Evolutionary conservation across 495 filamentous ascomycete genomes (phyloP), one percentile per base, ranked within the genome.

Genomic region (Daldinia bambusicola): DNA sequence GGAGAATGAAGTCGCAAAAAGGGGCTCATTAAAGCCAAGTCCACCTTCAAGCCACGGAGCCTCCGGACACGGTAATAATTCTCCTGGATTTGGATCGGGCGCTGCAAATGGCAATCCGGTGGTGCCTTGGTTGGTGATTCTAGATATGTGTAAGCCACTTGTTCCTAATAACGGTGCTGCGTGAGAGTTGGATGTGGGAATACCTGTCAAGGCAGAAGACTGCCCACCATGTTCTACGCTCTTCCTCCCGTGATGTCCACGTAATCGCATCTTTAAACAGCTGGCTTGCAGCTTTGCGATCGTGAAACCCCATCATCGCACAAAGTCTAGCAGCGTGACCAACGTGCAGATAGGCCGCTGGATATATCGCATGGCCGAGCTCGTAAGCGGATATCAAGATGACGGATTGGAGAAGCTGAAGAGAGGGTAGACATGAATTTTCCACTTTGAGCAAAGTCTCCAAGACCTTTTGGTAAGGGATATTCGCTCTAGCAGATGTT

Each of bases 291-390:
- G 76, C 62, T 22, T 74, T 69, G 31, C 71, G 51, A n/a, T 75
- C 75, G 71, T 82, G 80, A 6, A 87, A 76, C 1, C 83, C 84
- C 55, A 86, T 75, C 41, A 85, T 79, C 50, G 82, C 71, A 32
- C 78, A 81, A 53, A 83, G 76, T 31, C 80, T 64, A 9, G 79
- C 78, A 55, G 79, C 81, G 64, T 78, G 72, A 2, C 81, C 83
- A 41, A 80, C 74, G 36, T 75, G 75, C 40, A 85, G 73, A 45
- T 80, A 83, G 3, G 82, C 82, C 14, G 82, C 80, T 0, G 83
- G 82, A 36, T 83, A 83, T 63, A 85, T 80, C 5, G 77, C 76
- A 61, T 85, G 82, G 3, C 83, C 80, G 43, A 81, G 70, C 63
- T 84, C 82, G 58, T 80, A 85, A 14, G 79, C 60, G 6, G 77